Base-by-base conservation (phyloP, 2,329 filamentous ascomycete species). In the Claviceps sp. region DNA sequence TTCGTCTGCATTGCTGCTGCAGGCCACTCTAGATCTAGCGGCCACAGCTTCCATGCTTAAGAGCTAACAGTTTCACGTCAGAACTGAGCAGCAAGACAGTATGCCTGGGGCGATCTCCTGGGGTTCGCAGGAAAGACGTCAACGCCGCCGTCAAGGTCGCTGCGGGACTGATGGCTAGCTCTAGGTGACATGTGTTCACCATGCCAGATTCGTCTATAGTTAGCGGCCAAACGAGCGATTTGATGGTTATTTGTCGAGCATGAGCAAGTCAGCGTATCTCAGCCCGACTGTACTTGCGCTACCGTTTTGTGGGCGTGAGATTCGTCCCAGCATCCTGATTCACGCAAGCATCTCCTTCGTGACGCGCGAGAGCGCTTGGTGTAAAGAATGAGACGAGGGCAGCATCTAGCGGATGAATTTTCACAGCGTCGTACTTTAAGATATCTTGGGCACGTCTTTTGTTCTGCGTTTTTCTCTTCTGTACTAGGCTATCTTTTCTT, bases 51-150 rank as follows among this genome's bases (percentile, higher is more conserved):
- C 30, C 30, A 34, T 34, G 30, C 30, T 2, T 7, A 16, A 51
- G 26, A 41, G 5, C 47, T 49, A 40, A 54, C 49, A 18, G n/a
- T 24, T 9, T 6, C 13, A 42, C 37, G 18, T 46, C 44, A 72
- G 69, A 72, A 60, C 56, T 72, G 46, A 61, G 63, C 0, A 52
- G 54, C 2, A 61, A 54, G 14, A 64, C 67, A 16, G 63, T 72
- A 6, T 72, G 70, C 42, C 55, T 72, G 7, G 70, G 70, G 8
- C 61, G 67, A 5, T 63, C 62, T 2, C 70, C 70, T 0, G 70
- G 67, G 0, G 54, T 72, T 9, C 63, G 70, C 6, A 66, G 67
- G 1, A 66, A 61, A 41, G 69, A 72, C 44, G 57, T 72, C 1
- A 57, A 69, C 48, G 56, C 48, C 16, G 65, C 67, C 8, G 57